Evolutionary conservation across 176 grass and related monocot species (phyloP), one percentile per base, ranked within the genome.

Genomic region (Carex parvula): DNA sequence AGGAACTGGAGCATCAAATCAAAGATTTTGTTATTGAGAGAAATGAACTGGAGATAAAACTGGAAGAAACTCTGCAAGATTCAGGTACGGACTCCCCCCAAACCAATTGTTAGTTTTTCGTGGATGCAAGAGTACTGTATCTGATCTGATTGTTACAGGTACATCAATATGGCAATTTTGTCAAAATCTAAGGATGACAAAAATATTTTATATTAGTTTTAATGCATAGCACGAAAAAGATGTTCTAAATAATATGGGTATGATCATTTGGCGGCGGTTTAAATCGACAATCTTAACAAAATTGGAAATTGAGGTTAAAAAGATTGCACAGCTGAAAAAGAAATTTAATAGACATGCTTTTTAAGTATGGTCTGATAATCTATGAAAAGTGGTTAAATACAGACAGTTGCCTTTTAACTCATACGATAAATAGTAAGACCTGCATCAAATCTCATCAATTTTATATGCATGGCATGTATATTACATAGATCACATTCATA

Each of bases 1-100:
- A 90, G 72, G 89, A 93, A 79, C 60, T 93, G 59, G 92, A 98
- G 88, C 82, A 79, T 85, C 86, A 94, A 60, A 86, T 98, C 79
- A 89, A 93, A 83, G 91, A 88, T 30, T 68, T 90, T 20, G 81
- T 86, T 14, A 24, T 57, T 85, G 92, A 98, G 78, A 94, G 84
- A 88, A 94, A 98, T 88, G 89, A 94, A 69, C 92, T 98, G 55
- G 92, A 98, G 86, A 91, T 88, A 83, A 94, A 91, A 87, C 82
- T 91, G 79, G 95, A 98, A 86, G 95, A 98, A 86, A 88, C 91
- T 26, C 62, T 91, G 63, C 95, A 98, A 86, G 95, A 98, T 91
- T 94, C 92, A 93, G 95, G 95, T 98, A 82, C 3, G 46, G 15
- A 10, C 81, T 83, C 3, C 41, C 81, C 41, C 17, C n/a, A 60